Percentiles rank a stretch among this genome's conserved stretches.
Conservation (phyloP, 306 rosid genomes). For the Alnus glutinosa region DNA sequence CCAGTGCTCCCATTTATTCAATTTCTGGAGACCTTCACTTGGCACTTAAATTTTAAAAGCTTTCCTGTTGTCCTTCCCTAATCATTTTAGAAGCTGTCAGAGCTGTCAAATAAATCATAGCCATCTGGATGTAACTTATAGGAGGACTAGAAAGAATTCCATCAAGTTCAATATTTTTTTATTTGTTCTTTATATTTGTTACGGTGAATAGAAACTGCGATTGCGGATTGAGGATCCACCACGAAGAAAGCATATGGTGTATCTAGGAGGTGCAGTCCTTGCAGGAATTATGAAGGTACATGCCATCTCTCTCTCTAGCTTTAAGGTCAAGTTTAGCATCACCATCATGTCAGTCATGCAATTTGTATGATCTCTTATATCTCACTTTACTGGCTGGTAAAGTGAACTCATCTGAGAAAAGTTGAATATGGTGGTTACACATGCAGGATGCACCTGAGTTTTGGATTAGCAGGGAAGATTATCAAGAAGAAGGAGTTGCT, state of each 20-base stretch:
- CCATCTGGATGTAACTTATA: background rate
- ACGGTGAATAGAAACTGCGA: slow-evolving; percentile 69
- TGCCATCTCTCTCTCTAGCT: slow-evolving; percentile 20
- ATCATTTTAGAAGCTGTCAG: background rate
- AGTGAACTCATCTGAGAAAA: slow-evolving; percentile 29
- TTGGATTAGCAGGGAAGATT: slow-evolving; percentile 97
- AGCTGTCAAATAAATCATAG: background rate
- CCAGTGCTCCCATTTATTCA: background rate
- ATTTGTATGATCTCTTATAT: background rate
- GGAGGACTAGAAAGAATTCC: background rate
- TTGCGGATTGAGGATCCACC: slow-evolving; percentile 98
- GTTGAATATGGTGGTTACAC: slow-evolving; percentile 36
- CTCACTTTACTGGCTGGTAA: background rate
- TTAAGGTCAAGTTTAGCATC: background rate
- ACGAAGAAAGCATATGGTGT: slow-evolving; percentile 98
- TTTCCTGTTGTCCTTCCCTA: background rate
- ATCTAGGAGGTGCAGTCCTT: slow-evolving; percentile 99
- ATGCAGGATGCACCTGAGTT: slow-evolving; percentile 94
- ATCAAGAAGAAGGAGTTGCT: slow-evolving; percentile 93
- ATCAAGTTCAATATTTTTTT: background rate
- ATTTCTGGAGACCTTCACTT: background rate
- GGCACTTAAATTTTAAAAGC: background rate
- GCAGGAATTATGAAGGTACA: slow-evolving; percentile 98
- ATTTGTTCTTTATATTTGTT: slow-evolving; percentile 9
- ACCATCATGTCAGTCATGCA: background rate